These are phyloP conservation scores for Phytophthora quininea DNA, from an alignment of 352 stramenopile species.

Conservation along the genomic window DNA sequence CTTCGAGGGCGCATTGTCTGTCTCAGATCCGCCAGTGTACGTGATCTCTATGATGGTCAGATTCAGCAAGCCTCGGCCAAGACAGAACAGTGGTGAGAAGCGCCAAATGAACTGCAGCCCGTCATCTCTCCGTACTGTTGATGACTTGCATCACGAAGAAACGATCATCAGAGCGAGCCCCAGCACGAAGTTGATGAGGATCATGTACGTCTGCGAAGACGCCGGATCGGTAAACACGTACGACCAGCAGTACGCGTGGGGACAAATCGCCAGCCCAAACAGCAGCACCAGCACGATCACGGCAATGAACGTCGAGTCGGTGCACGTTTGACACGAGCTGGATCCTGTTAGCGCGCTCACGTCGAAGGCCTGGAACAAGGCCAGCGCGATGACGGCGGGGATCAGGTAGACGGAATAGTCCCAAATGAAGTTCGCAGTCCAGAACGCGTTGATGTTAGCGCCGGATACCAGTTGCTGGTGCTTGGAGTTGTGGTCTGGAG, in stretches of 20 bases:
- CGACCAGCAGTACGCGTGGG: conserved; percentile 63
- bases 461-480: conserved; percentile 95
- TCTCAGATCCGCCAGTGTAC: no score
- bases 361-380: conserved; percentile 45
- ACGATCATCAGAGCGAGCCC: conserved; percentile 67
- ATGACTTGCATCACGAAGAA: conserved; percentile 58
- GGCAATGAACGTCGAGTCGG: conserved; percentile 29
- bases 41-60: no score
- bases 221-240: conserved; percentile 64
- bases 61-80: conserved; percentile 59
- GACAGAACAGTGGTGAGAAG: conserved; percentile 64
- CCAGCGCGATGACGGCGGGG: conserved; percentile 37
- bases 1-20: no score
- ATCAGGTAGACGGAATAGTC: conserved; percentile 91
- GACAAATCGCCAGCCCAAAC: conserved; percentile 68
- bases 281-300: conserved; percentile 65
- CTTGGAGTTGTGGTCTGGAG: conserved; percentile 93
- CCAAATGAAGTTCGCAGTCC: conserved; percentile 93
- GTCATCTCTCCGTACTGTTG: conserved; percentile 34
- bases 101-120: conserved; percentile 67
- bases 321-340: conserved; percentile 35
- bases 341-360: conserved; percentile 28
- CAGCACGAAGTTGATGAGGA: conserved; percentile 67
- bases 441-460: conserved; percentile 92
- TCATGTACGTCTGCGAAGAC: conserved; percentile 59